Conservation (phyloP, 495 filamentous ascomycete species). For the Letharia lupina region DNA sequence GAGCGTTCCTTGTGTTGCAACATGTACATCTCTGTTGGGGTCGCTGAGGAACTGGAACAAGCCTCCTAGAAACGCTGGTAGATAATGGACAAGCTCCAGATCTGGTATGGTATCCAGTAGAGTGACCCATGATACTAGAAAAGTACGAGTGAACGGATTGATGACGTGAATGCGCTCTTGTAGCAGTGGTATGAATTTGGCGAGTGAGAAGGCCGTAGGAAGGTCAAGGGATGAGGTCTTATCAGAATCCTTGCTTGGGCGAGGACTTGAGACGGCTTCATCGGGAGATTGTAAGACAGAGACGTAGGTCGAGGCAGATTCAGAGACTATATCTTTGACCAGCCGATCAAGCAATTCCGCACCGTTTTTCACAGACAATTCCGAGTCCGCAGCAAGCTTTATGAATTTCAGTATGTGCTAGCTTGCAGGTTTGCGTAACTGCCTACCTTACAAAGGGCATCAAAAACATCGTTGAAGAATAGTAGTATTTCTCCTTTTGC, state of each 20-base stretch:
- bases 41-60: slow-evolving; percentile 90
- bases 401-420: slow-evolving; percentile 14
- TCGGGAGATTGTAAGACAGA: slow-evolving; percentile 63
- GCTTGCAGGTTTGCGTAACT: neutral
- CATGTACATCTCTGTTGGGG: slow-evolving; percentile 84
- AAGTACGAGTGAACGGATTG: slow-evolving; percentile 89
- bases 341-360: slow-evolving; percentile 93
- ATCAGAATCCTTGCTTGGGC: slow-evolving; percentile 40
- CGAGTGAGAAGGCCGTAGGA: slow-evolving; percentile 87
- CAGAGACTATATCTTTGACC: slow-evolving; percentile 95
- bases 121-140: slow-evolving; percentile 93
- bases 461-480: slow-evolving; percentile 98
- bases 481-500: slow-evolving; percentile 94
- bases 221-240: slow-evolving; percentile 47
- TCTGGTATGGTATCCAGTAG: slow-evolving; percentile 95
- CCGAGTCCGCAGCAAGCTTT: slow-evolving; percentile 89
- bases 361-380: slow-evolving; percentile 96
- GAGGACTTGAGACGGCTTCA: slow-evolving; percentile 37
- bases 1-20: slow-evolving; percentile 80
- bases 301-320: slow-evolving; percentile 91
- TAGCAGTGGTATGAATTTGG: slow-evolving; percentile 83
- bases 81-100: slow-evolving; percentile 83
- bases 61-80: slow-evolving; percentile 86
- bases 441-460: slow-evolving; percentile 86
- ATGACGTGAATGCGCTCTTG: slow-evolving; percentile 88